These are phyloP conservation scores for Apiotrichum domesticum DNA, from an alignment of 1,284 basidiomycete genomes.

Conservation along the genomic window DNA sequence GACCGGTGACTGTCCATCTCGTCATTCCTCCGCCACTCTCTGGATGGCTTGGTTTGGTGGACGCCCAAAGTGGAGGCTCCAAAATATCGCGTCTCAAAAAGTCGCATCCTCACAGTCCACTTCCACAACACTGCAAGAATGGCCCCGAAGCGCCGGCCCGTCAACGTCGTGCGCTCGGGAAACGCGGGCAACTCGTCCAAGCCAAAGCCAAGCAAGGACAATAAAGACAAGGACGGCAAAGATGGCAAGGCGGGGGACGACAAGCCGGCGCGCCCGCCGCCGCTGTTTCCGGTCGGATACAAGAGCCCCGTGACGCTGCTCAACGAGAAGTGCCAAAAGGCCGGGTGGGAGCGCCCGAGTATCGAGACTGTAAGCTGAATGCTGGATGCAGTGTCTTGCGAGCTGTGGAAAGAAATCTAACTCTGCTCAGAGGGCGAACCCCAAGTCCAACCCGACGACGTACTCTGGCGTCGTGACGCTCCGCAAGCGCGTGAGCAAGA, in stretches of 20 bases:
- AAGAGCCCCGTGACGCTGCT: conserved; percentile 72
- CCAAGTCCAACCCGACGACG: conserved; percentile 50
- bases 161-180: conserved; percentile 68
- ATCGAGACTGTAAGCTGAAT: conserved; percentile 59
- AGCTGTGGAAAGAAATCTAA: no score
- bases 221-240: conserved; percentile 13
- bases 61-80: neutral
- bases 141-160: conserved; percentile 60
- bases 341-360: conserved; percentile 72
- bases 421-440: conserved; percentile 48
- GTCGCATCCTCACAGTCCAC: neutral
- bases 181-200: conserved; percentile 79
- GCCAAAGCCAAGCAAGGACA: conserved; percentile 25
- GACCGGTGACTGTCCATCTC: no score
- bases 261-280: conserved; percentile 39
- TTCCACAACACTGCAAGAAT: conserved; percentile 44
- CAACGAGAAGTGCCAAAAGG: conserved; percentile 78
- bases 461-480: conserved; percentile 60
- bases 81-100: neutral
- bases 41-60: no score
- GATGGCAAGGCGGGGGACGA: conserved; percentile 15
- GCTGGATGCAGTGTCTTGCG: no score
- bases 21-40: no score
- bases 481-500: conserved; percentile 61
- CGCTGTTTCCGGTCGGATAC: conserved; percentile 71